Base-by-base conservation (phyloP, 164 flowering plant genomes). In the Magnolia sinica region DNA sequence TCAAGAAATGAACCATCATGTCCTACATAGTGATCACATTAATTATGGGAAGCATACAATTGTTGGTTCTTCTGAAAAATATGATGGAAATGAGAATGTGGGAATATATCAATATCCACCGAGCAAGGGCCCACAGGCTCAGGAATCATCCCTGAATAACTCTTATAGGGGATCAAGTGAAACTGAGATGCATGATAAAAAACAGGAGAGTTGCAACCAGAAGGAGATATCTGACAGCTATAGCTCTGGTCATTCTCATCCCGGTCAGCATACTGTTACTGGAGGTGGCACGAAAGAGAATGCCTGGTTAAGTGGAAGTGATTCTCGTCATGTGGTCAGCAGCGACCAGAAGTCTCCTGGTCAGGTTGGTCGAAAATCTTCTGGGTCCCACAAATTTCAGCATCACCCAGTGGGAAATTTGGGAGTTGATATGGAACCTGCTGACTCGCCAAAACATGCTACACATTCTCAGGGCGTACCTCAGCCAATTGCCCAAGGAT, bases 391-490 rank as follows among this genome's bases (percentile, higher is more conserved):
- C 66, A 90, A 80, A 79, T 92, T 91, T 87, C 97, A 92, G 75
- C 91, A 88, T 82, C 98, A 95, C 84, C 97, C 98, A 31, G 90
- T 92, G 95, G 98, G 98, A 66, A 86, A 89, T 84, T 49, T 90
- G 75, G 93, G 82, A 71, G 86, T 84, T 66, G 88, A 87, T 78
- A 70, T 67, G 22, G 92, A 87, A 68, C 80, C 88, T 51, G 64
- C 87, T 80, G 76, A 82, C 64, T 82, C 76, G 71, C 31, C 75
- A 50, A 86, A 83, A 72, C 83, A 71, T 74, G 74, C 64, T 70
- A 49, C 74, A 67, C 81, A 82, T 59, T 67, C 86, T 51, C 90
- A 81, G 79, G 64, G 82, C 64, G 66, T 74, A 66, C 55, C 80
- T 64, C 87, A 85, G 76, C 86, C 86, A 70, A 82, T 71, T 27